Conservation (phyloP, 331 rosid genomes). For the Rosa hybrid region DNA sequence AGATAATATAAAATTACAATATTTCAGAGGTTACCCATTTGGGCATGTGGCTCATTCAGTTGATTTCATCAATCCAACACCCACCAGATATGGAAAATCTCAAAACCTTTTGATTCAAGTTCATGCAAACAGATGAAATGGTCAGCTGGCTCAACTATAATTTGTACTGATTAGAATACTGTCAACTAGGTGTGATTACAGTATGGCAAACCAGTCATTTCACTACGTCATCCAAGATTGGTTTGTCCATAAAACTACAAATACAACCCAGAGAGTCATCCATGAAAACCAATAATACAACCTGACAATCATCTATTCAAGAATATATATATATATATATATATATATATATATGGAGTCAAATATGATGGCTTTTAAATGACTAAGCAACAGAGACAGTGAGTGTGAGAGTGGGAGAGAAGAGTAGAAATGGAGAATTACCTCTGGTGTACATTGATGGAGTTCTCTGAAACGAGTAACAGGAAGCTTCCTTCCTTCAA, state of each 20-base stretch:
- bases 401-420: conserved; percentile 10
- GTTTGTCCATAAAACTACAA: not conserved
- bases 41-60: not conserved
- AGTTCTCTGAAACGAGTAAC: conserved; percentile 2
- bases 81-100: conserved; percentile 1
- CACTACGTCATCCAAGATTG: not conserved
- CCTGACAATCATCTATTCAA: not conserved
- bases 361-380: conserved; percentile 3
- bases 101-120: not conserved
- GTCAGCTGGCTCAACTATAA: not conserved
- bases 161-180: not conserved
- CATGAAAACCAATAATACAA: conserved; percentile 10
- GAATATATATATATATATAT: no score
- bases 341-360: not conserved
- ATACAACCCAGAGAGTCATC: not conserved
- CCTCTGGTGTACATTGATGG: conserved; percentile 41
- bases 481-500: conserved; percentile 42
- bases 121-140: not conserved
- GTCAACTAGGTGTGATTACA: not conserved
- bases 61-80: conserved; percentile 2
- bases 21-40: not conserved
- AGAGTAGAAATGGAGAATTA: conserved; percentile 2
- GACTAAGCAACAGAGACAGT: not conserved
- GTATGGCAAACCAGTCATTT: not conserved
- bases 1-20: not conserved